A percentile compares a stretch with the other conserved stretches of the same genome.
phyloP scores from a whole-genome alignment of 306 rosid genomes.

The Ormosia semicastrata region DNA sequence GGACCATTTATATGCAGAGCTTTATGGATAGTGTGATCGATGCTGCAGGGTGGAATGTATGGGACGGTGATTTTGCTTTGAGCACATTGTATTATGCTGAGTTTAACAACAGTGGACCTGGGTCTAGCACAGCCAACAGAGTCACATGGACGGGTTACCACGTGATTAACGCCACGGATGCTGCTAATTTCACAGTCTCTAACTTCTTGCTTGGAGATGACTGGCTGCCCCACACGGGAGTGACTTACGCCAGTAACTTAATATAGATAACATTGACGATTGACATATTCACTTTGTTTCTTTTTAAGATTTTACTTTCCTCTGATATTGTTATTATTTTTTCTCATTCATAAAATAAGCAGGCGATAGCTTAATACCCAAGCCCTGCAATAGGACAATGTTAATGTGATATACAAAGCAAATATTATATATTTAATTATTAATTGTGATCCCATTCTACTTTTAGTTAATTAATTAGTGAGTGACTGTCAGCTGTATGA shows the following conservation, averaged over 20 bases:
- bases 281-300: neutral
- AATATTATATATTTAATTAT: neutral
- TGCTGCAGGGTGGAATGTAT: slow-evolving; percentile 58
- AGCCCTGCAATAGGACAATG: neutral
- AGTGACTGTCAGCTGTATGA: neutral
- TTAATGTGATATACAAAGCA: neutral
- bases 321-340: neutral
- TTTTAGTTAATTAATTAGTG: neutral
- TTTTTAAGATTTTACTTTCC: neutral
- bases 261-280: neutral
- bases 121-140: slow-evolving; percentile 50
- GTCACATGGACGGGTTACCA: slow-evolving; percentile 65
- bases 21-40: slow-evolving; percentile 44
- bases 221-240: slow-evolving; percentile 72
- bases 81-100: slow-evolving; percentile 65
- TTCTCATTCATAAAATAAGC: neutral
- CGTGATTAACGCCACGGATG: slow-evolving; percentile 50
- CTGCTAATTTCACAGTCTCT: slow-evolving; percentile 54
- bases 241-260: slow-evolving; percentile 43
- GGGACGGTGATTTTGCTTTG: slow-evolving; percentile 66
- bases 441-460: neutral
- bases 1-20: slow-evolving; percentile 67
- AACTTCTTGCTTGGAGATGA: slow-evolving; percentile 57
- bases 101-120: slow-evolving; percentile 60
- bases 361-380: neutral